A percentile compares a stretch with the other conserved stretches of the same genome.
Evolutionary conservation across 192 early-diverging fungal species (phyloP).

Genomic region (Helicostylum pulchrum): DNA sequence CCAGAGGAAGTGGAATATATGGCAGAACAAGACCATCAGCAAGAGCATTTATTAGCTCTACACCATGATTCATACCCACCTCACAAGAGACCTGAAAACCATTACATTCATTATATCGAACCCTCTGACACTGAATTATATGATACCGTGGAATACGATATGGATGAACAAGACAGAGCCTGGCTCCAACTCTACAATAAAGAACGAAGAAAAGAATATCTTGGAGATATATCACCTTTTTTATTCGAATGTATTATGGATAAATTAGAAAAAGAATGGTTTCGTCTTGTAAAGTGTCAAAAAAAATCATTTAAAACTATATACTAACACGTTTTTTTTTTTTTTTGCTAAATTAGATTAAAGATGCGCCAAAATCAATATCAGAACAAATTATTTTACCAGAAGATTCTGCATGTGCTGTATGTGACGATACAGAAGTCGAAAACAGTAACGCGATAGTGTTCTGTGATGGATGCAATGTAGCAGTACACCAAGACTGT

Average conservation of each 20-base stretch:
- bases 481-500: constrained; percentile 99
- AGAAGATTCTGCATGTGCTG: constrained; percentile 85
- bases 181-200: constrained; percentile 73
- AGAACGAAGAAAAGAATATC: constrained; percentile 50
- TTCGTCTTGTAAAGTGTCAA: constrained; percentile 61
- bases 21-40: not conserved
- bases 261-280: constrained; percentile 94
- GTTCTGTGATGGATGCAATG: constrained; percentile 98
- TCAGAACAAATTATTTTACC: constrained; percentile 49
- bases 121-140: constrained; percentile 55
- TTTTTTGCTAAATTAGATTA: constrained; percentile 45
- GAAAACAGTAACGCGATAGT: constrained; percentile 99
- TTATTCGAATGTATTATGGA: constrained; percentile 89
- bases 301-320: not conserved
- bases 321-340: too few relatives aligned
- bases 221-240: constrained; percentile 48
- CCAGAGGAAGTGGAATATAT: not conserved
- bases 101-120: constrained; percentile 70
- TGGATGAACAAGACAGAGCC: constrained; percentile 90
- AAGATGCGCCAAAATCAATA: constrained; percentile 69
- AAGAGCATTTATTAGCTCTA: too few relatives aligned
- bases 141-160: constrained; percentile 87
- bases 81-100: constrained; percentile 53
- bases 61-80: too few relatives aligned
- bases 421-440: constrained; percentile 96